Percentiles rank a stretch among this genome's conserved stretches.
phyloP scores from a whole-genome alignment of 2,329 filamentous ascomycete species.

The Calycina herbarum region DNA sequence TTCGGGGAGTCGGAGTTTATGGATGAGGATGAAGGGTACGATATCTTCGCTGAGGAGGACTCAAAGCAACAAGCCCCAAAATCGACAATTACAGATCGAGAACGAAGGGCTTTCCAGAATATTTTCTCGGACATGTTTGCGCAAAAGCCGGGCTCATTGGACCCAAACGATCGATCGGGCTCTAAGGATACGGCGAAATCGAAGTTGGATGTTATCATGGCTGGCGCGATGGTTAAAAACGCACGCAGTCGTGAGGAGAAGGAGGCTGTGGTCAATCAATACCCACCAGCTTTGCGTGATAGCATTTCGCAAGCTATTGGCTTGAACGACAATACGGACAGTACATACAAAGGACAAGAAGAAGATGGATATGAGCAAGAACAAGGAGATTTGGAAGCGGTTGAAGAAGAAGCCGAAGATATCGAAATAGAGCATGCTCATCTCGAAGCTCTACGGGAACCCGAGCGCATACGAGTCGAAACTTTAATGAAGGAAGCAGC shows the following conservation, averaged over 20 bases:
- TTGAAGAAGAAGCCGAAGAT: slow-evolving; percentile 14
- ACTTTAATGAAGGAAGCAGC: slow-evolving; percentile 52
- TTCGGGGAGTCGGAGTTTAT: background rate
- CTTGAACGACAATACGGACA: slow-evolving; percentile 10
- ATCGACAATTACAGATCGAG: slow-evolving; percentile 58
- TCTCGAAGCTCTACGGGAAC: slow-evolving; percentile 36
- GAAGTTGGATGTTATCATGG: slow-evolving; percentile 28
- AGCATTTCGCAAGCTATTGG: slow-evolving; percentile 37
- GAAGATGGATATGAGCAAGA: background rate
- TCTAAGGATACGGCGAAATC: slow-evolving; percentile 19
- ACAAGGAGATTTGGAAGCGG: slow-evolving; percentile 12
- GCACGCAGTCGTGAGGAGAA: slow-evolving; percentile 20
- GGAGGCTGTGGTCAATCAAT: slow-evolving; percentile 29
- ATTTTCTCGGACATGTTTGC: slow-evolving; percentile 60
- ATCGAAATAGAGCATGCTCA: slow-evolving; percentile 15
- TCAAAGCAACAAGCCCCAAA: slow-evolving; percentile 28
- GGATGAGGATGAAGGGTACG: slow-evolving; percentile 17
- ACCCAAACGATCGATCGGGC: background rate
- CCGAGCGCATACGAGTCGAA: slow-evolving; percentile 55
- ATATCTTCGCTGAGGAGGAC: slow-evolving; percentile 7
- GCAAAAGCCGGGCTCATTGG: slow-evolving; percentile 30
- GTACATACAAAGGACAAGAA: background rate
- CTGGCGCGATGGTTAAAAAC: slow-evolving; percentile 15
- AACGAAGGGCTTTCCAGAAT: slow-evolving; percentile 50
- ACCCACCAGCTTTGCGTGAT: slow-evolving; percentile 34